Evolutionary conservation across 257 asterid genomes (phyloP).

Genomic region (Coffea eugenioides): DNA sequence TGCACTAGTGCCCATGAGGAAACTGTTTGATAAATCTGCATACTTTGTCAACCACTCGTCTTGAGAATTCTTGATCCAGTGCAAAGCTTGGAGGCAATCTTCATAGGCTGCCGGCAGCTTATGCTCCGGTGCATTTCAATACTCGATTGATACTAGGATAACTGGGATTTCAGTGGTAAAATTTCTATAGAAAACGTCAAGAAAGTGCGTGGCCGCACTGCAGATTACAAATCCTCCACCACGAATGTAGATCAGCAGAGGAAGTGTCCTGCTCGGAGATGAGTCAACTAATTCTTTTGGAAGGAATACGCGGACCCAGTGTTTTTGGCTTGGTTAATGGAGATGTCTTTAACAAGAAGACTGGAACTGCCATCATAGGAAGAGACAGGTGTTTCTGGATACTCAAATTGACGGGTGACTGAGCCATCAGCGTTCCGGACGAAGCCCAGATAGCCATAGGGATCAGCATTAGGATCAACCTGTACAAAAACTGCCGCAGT

Average conservation of each 20-base stretch:
- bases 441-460: slow-evolving; percentile 14
- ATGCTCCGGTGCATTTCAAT: slow-evolving; percentile 21
- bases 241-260: not conserved
- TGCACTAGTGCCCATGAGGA: slow-evolving; percentile 12
- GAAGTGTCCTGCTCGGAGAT: not conserved
- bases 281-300: slow-evolving; percentile 13
- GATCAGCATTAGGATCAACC: not conserved
- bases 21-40: slow-evolving; percentile 16
- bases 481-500: not conserved
- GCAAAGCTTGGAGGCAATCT: slow-evolving; percentile 13
- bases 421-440: slow-evolving; percentile 23
- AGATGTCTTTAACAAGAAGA: slow-evolving; percentile 24
- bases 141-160: not conserved
- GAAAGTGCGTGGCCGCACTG: not conserved
- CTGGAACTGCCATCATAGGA: not conserved
- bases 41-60: slow-evolving; percentile 15
- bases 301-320: slow-evolving; percentile 15
- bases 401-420: slow-evolving; percentile 9
- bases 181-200: not conserved
- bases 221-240: not conserved
- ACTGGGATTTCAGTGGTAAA: not conserved
- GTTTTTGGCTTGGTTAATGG: slow-evolving; percentile 19
- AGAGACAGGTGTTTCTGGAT: not conserved
- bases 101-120: slow-evolving; percentile 16
- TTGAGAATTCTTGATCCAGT: slow-evolving; percentile 1